Evolutionary conservation across 805 yeast species (phyloP).

Genomic region (Yamadazyma paraphyllophila): DNA sequence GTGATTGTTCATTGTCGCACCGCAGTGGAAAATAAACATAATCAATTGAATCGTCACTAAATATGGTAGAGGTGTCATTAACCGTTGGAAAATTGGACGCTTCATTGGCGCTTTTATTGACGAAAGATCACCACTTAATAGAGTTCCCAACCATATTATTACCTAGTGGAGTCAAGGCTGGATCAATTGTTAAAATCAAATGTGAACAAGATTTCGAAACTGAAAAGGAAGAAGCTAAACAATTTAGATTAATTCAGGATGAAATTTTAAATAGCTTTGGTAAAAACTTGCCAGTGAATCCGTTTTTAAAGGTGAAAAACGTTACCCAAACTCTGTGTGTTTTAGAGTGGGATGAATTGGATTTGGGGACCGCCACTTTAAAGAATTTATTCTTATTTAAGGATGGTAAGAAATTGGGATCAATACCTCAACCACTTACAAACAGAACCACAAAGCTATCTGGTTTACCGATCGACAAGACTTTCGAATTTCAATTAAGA

Average conservation of each 20-base stretch:
- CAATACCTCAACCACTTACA: constrained; percentile 77
- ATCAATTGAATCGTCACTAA: background rate
- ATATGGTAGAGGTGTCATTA: constrained; percentile 83
- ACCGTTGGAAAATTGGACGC: constrained; percentile 97
- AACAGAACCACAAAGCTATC: constrained; percentile 83
- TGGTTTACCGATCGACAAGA: constrained; percentile 85
- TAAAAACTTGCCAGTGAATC: constrained; percentile 63
- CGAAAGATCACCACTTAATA: constrained; percentile 89
- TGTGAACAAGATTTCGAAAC: constrained; percentile 75
- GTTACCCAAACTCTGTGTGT: constrained; percentile 94
- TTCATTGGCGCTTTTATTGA: constrained; percentile 83
- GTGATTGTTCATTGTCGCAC: no score
- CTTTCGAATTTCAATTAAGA: constrained; percentile 74
- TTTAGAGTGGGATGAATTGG: constrained; percentile 87
- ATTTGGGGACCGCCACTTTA: constrained; percentile 78
- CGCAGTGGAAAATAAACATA: background rate
- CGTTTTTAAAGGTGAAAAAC: constrained; percentile 67
- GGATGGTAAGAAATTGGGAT: constrained; percentile 69
- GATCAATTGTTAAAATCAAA: constrained; percentile 81
- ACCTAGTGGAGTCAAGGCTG: constrained; percentile 89
- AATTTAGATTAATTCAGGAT: constrained; percentile 67
- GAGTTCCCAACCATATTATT: constrained; percentile 94
- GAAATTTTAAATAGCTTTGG: constrained; percentile 75
- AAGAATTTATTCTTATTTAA: constrained; percentile 76
- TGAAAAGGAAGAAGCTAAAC: constrained; percentile 56